These are phyloP conservation scores for Pholiota microspora DNA, from an alignment of 768 basidiomycete genomes.

Conservation along the genomic window DNA sequence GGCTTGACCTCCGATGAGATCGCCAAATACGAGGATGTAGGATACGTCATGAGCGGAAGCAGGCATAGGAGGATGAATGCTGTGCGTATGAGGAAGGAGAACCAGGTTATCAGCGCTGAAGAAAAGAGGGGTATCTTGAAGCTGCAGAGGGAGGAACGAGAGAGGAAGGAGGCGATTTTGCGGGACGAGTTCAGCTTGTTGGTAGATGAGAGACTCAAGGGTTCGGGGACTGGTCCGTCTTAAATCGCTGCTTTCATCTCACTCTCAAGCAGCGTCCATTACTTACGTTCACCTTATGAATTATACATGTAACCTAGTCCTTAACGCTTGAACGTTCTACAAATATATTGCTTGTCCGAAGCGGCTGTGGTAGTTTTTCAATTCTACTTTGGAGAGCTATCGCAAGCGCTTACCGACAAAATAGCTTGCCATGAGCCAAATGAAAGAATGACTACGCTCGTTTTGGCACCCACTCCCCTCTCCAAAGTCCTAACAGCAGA, in stretches of 20 bases:
- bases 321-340: too few species aligned
- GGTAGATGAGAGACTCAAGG: constrained; percentile 73
- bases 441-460: background rate
- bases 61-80: constrained; percentile 98
- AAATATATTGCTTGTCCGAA: too few species aligned
- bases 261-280: too few species aligned
- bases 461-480: background rate
- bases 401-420: too few species aligned
- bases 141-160: constrained; percentile 90
- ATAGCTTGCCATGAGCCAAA: too few species aligned
- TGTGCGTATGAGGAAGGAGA: constrained; percentile 98
- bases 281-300: too few species aligned
- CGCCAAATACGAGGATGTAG: constrained; percentile 80
- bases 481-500: background rate
- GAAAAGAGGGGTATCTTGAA: constrained; percentile 97
- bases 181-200: constrained; percentile 89
- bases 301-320: too few species aligned
- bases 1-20: constrained; percentile 89
- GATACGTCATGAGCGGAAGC: constrained; percentile 98
- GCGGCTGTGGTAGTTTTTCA: too few species aligned
- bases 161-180: constrained; percentile 85
- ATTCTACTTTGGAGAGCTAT: too few species aligned
- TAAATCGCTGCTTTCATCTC: too few species aligned
- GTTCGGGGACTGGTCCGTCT: too few species aligned
- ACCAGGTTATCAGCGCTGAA: constrained; percentile 98